These are phyloP conservation scores for Fusarium albidum DNA, from an alignment of 2,329 filamentous ascomycete species.

Conservation along the genomic window DNA sequence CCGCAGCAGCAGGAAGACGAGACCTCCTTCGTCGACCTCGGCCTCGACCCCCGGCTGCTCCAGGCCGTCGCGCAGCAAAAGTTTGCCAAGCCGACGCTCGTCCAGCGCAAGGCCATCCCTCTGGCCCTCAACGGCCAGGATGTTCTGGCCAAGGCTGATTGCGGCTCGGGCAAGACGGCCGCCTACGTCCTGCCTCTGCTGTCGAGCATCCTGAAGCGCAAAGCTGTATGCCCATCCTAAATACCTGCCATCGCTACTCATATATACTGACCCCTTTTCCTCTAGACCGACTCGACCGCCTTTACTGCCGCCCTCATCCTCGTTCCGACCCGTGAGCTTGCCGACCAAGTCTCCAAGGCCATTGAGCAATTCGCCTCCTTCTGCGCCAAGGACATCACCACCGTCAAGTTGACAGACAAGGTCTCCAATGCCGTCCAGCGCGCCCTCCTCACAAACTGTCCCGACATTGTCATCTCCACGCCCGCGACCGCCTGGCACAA, in stretches of 20 bases:
- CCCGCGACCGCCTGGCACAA: conserved; percentile 84
- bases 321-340: conserved; percentile 93
- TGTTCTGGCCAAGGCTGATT: conserved; percentile 90
- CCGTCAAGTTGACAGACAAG: conserved; percentile 89
- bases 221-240: conserved; percentile 59
- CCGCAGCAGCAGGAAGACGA: conserved; percentile 42
- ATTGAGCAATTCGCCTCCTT: conserved; percentile 81
- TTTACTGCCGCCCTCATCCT: conserved; percentile 83
- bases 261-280: conserved; percentile 13
- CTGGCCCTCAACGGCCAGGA: conserved; percentile 87
- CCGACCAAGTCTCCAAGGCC: conserved; percentile 85
- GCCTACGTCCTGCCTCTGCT: conserved; percentile 93
- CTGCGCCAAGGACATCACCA: conserved; percentile 83
- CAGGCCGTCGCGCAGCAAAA: conserved; percentile 86
- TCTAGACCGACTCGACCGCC: conserved; percentile 57
- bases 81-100: conserved; percentile 85
- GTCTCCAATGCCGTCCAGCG: conserved; percentile 89
- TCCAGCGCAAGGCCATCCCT: conserved; percentile 89
- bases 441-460: conserved; percentile 83
- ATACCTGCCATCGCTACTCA: background rate
- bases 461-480: conserved; percentile 91
- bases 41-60: conserved; percentile 83
- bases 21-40: conserved; percentile 76
- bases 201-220: conserved; percentile 81
- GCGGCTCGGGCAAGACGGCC: conserved; percentile 96